Conservation (phyloP, 1,284 basidiomycete genomes). For the Austroboletus rostrupii region DNA sequence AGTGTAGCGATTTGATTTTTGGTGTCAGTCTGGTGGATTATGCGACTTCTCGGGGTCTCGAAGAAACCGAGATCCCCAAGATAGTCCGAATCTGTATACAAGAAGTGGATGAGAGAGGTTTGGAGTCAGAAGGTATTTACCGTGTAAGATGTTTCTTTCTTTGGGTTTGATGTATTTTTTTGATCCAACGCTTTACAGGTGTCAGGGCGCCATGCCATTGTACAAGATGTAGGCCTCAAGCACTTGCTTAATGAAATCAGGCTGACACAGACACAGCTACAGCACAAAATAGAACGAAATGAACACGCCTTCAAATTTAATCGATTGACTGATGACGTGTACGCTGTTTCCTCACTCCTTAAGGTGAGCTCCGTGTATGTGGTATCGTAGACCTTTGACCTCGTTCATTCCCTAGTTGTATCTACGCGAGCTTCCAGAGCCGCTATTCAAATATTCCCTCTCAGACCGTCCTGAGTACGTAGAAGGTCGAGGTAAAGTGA, state of each 20-base stretch:
- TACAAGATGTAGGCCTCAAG: constrained; percentile 62
- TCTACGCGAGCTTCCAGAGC: constrained; percentile 88
- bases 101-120: constrained; percentile 78
- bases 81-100: constrained; percentile 83
- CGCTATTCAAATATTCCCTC: constrained; percentile 83
- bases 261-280: constrained; percentile 50
- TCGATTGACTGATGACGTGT: constrained; percentile 76
- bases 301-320: constrained; percentile 84
- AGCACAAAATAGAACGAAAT: constrained; percentile 87
- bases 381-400: constrained; percentile 10
- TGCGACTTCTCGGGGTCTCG: constrained; percentile 76
- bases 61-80: constrained; percentile 75
- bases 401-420: constrained; percentile 52
- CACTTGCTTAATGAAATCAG: background rate
- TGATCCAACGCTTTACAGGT: constrained; percentile 44
- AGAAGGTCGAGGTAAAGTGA: constrained; percentile 60
- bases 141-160: constrained; percentile 45
- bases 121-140: constrained; percentile 84
- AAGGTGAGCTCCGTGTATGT: constrained; percentile 55
- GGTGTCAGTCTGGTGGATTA: constrained; percentile 92
- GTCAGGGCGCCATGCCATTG: constrained; percentile 80
- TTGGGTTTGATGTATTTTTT: background rate
- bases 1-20: constrained; percentile 88
- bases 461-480: constrained; percentile 84
- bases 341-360: constrained; percentile 85